Percentiles rank a stretch among this genome's conserved stretches.
phyloP scores from a whole-genome alignment of 495 filamentous ascomycete genomes.

The Polyplosphaeria fusca region DNA sequence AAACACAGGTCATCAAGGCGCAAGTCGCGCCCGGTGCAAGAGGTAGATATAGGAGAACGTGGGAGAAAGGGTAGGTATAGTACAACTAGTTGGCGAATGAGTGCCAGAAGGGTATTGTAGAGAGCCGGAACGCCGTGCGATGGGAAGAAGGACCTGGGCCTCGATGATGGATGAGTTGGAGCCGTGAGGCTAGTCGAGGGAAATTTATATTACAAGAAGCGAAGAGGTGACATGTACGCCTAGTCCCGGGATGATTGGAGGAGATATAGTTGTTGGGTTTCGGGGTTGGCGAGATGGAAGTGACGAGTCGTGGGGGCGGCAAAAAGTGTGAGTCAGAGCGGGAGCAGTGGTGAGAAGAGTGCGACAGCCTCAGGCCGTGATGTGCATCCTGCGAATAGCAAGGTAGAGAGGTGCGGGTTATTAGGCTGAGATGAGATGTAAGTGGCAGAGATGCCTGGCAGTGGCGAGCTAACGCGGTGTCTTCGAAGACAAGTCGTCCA shows the following conservation, averaged over 20 bases:
- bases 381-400: slow-evolving; percentile 2
- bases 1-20: slow-evolving; percentile 1
- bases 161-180: slow-evolving; percentile 10
- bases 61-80: slow-evolving; percentile 17
- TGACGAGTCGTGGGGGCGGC: slow-evolving; percentile 4
- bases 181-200: slow-evolving; percentile 22
- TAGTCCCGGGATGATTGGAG: neutral
- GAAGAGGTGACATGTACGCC: slow-evolving; percentile 1
- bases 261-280: neutral
- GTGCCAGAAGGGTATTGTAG: slow-evolving; percentile 30
- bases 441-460: slow-evolving; percentile 26
- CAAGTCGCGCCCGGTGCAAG: too few species aligned
- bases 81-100: slow-evolving; percentile 27
- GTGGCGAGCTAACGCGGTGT: slow-evolving; percentile 13
- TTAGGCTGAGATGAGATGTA: slow-evolving; percentile 21
- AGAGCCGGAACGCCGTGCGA: slow-evolving; percentile 9
- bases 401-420: slow-evolving; percentile 4
- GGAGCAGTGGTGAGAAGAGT: slow-evolving; percentile 1
- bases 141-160: neutral
- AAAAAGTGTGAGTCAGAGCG: slow-evolving; percentile 23
- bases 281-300: neutral
- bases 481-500: slow-evolving; percentile 40
- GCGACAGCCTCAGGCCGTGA: slow-evolving; percentile 10
- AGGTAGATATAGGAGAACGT: neutral
- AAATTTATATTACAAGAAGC: slow-evolving; percentile 31